A percentile compares a stretch with the other conserved stretches of the same genome.
These are phyloP conservation scores for Plasmodium malariae DNA, from an alignment of 169 alveolate genomes.

Conservation along the genomic window DNA sequence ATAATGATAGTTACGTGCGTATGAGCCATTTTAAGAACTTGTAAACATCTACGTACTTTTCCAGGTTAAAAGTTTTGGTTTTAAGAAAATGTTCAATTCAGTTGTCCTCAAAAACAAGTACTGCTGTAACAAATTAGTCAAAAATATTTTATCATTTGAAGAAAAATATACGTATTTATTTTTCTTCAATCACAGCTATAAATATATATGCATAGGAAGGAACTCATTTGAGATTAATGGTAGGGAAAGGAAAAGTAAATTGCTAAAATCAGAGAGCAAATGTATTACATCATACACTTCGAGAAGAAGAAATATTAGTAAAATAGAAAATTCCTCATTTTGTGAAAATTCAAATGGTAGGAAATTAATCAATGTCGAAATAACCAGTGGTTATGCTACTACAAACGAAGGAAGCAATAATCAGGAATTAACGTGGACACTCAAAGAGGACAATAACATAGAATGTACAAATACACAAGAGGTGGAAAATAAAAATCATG, in stretches of 20 bases:
- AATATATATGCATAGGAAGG: slow-evolving; percentile 4
- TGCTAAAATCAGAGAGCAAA: background rate
- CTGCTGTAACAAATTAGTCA: slow-evolving; percentile 23
- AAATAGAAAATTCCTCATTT: background rate
- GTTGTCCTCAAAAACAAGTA: slow-evolving; percentile 11
- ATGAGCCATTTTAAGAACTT: too few relatives aligned
- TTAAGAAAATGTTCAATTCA: slow-evolving; percentile 38
- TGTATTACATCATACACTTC: background rate
- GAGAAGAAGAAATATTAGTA: background rate
- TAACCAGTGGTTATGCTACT: background rate
- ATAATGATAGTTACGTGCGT: too few relatives aligned
- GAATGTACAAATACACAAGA: background rate
- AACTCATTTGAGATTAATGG: background rate
- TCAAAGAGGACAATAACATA: background rate
- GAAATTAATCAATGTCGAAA: background rate
- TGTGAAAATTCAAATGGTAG: background rate
- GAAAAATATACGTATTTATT: slow-evolving; percentile 1
- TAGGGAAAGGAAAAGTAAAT: background rate
- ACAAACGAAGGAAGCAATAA: background rate
- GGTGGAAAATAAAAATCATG: background rate
- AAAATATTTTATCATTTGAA: slow-evolving; percentile 9
- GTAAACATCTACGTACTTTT: too few relatives aligned
- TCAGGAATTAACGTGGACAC: background rate
- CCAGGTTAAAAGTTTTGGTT: background rate
- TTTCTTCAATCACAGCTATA: background rate